Conservation (phyloP, 176 grass and related monocot species). For the Cenchrus purpureus region DNA sequence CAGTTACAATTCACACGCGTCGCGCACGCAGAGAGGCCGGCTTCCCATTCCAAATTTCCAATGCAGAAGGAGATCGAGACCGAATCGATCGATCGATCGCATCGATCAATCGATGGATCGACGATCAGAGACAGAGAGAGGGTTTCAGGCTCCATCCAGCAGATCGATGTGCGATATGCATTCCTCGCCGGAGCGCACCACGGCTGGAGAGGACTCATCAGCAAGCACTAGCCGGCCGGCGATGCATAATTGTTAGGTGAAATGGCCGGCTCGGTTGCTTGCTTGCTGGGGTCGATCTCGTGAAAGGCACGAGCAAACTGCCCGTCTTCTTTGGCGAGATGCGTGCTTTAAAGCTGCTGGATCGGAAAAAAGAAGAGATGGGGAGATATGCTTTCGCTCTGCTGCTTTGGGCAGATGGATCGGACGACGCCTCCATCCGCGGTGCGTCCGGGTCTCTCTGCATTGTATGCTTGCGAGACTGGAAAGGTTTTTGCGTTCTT, state of each 20-base stretch:
- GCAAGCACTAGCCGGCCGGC: slow-evolving; percentile 46
- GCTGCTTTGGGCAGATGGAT: slow-evolving; percentile 38
- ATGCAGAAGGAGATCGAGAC: background rate
- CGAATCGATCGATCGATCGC: no score
- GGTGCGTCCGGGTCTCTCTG: background rate
- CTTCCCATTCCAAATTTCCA: slow-evolving; percentile 12
- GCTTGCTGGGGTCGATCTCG: background rate
- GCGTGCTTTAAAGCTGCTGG: slow-evolving; percentile 11
- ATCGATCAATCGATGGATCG: no score
- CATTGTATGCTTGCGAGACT: background rate
- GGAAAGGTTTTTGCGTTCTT: background rate
- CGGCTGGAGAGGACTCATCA: slow-evolving; percentile 35
- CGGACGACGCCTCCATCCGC: background rate
- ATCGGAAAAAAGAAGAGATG: background rate
- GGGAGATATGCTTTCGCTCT: background rate
- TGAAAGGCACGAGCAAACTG: slow-evolving; percentile 18
- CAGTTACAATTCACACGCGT: background rate
- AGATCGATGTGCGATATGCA: slow-evolving; percentile 7
- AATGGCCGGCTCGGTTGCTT: background rate
- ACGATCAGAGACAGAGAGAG: background rate
- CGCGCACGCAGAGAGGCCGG: slow-evolving; percentile 11
- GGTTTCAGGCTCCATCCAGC: background rate
- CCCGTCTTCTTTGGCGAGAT: slow-evolving; percentile 13
- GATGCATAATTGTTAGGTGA: slow-evolving; percentile 42
- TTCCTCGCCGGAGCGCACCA: slow-evolving; percentile 60